These are phyloP conservation scores for Sungouiella thailandica DNA, from an alignment of 805 yeast species.

Conservation along the genomic window DNA sequence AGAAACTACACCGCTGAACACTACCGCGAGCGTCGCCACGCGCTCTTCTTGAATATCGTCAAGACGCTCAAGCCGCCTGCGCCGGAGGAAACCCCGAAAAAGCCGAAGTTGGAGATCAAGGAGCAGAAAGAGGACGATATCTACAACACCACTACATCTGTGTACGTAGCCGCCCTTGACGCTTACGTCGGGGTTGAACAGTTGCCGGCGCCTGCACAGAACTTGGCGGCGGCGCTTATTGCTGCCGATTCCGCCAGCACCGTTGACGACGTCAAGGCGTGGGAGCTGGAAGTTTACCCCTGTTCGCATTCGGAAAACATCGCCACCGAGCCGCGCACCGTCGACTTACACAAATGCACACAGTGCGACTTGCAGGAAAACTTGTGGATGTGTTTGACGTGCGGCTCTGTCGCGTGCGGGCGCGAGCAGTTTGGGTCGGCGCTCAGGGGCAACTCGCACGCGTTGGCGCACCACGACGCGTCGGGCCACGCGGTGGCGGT, in stretches of 20 bases:
- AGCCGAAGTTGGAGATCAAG: constrained; percentile 63
- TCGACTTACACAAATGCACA: constrained; percentile 42
- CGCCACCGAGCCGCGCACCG: constrained; percentile 26
- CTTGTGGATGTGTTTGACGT: constrained; percentile 86
- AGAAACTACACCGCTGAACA: constrained; percentile 57
- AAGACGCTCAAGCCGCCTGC: constrained; percentile 44
- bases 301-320: constrained; percentile 73
- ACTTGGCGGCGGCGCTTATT: constrained; percentile 42
- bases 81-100: constrained; percentile 25
- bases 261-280: constrained; percentile 71
- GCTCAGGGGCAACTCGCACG: constrained; percentile 87
- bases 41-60: constrained; percentile 52
- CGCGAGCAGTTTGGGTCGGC: constrained; percentile 90
- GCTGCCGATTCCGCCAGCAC: constrained; percentile 54
- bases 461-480: constrained; percentile 60
- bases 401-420: constrained; percentile 95
- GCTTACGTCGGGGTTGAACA: constrained; percentile 20
- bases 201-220: constrained; percentile 18
- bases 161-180: constrained; percentile 36
- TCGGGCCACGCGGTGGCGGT: constrained; percentile 77
- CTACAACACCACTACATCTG: constrained; percentile 41
- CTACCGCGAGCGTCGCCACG: constrained; percentile 46
- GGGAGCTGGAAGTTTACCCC: constrained; percentile 84
- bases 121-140: constrained; percentile 60
- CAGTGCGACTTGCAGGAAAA: constrained; percentile 67